Conservation (phyloP, 805 yeast species). For the Zygoascus flipseniorum region DNA sequence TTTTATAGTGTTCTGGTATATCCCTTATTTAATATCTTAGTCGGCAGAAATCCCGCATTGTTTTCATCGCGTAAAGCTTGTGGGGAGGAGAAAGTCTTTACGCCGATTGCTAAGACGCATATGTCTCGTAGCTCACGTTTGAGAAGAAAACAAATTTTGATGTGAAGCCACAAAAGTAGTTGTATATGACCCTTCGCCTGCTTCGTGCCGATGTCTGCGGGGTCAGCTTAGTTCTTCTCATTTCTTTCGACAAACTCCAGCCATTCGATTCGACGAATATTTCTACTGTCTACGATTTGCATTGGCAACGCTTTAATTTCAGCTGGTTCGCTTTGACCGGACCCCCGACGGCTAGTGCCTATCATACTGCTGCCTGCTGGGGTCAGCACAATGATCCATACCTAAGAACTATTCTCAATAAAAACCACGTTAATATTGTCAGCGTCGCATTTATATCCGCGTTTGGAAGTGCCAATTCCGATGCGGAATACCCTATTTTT, state of each 20-base stretch:
- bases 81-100: too few species aligned
- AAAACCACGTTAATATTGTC: conserved; percentile 49
- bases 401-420: conserved; percentile 51
- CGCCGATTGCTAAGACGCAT: too few species aligned
- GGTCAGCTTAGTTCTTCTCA: background rate
- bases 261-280: background rate
- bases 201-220: too few species aligned
- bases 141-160: too few species aligned
- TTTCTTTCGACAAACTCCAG: background rate
- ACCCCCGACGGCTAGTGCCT: background rate
- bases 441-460: conserved; percentile 58
- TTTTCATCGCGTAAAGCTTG: too few species aligned
- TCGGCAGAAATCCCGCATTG: too few species aligned
- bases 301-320: background rate
- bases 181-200: too few species aligned
- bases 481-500: background rate
- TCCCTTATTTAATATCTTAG: too few species aligned
- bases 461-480: conserved; percentile 29
- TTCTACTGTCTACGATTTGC: background rate
- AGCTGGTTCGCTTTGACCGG: background rate
- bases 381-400: conserved; percentile 52
- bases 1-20: too few species aligned
- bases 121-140: too few species aligned
- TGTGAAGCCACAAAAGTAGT: too few species aligned
- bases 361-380: conserved; percentile 43